These are phyloP conservation scores for Lepraria neglecta DNA, from an alignment of 495 filamentous ascomycete species.

Conservation along the genomic window DNA sequence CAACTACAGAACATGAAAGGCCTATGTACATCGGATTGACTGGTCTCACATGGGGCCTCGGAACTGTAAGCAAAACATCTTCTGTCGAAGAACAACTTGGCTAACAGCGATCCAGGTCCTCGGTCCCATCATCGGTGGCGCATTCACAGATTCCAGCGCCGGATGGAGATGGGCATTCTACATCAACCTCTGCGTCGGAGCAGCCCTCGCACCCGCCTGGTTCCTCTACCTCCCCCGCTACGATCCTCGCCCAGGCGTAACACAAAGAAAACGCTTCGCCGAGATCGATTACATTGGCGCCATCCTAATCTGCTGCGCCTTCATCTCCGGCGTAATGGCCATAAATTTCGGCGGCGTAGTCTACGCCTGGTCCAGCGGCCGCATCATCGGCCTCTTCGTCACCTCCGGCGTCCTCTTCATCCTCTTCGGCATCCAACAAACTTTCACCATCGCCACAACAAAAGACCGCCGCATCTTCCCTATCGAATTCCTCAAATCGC, in stretches of 20 bases:
- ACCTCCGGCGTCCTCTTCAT: conserved; percentile 47
- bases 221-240: conserved; percentile 48
- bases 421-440: conserved; percentile 46
- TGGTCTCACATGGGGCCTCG: conserved; percentile 38
- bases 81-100: no score
- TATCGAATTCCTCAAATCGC: conserved; percentile 42
- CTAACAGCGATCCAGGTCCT: conserved; percentile 30
- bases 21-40: conserved; percentile 39
- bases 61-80: conserved; percentile 37
- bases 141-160: conserved; percentile 48
- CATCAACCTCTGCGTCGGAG: conserved; percentile 59
- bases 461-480: conserved; percentile 47
- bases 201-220: conserved; percentile 47
- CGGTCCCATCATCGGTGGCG: conserved; percentile 58
- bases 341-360: conserved; percentile 49
- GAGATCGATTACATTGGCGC: conserved; percentile 37
- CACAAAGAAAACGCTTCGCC: conserved; percentile 17
- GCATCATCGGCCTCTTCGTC: conserved; percentile 50
- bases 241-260: conserved; percentile 36
- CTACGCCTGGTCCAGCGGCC: conserved; percentile 47
- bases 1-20: conserved; percentile 39
- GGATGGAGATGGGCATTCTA: conserved; percentile 67
- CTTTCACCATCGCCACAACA: conserved; percentile 46
- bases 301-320: conserved; percentile 38
- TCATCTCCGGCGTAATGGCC: conserved; percentile 42